Base-by-base conservation (phyloP, 2,329 filamentous ascomycete species). In the Emericellopsis cladophorae region DNA sequence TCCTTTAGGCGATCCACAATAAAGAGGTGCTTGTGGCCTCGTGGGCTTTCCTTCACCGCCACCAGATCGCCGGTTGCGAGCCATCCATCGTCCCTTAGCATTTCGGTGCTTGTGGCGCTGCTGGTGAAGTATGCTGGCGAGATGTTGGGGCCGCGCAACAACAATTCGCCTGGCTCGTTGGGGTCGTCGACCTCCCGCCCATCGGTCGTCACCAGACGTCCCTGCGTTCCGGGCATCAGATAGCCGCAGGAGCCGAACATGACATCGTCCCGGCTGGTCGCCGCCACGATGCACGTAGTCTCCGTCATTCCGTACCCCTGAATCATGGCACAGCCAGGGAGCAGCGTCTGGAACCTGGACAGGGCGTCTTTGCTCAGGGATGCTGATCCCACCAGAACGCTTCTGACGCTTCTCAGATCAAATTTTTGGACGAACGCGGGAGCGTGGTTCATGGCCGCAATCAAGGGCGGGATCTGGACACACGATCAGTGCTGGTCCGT, bases 1-100 rank as follows among this genome's bases (percentile, higher is more conserved):
- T 83, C 81, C 58, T 86, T 88, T 43, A 85, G 78, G 11, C 85
- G 74, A 53, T 92, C 86, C 1, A 86, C 87, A 49, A 92, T 85
- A 61, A 76, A 86, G 50, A 88, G 81, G 38, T 79, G 76, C 11
- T 82, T 69, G 31, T 70, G 60, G 38, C 18, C 40, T 16, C 15
- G 24, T 37, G 31, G 37, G 47, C 88, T 79, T 55, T 84, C 76
- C 44, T 80, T 74, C 0, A 84, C 81, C 4, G 90, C 73, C n/a
- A 22, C 21, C 22, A 41, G 15, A 51, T 93, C 85, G 0, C 85
- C 86, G 0, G 84, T 89, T 52, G 80, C 80, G 67, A 90, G 88
- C 67, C 81, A 92, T 6, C 61, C 64, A 18, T 62, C 57, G 18
- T 21, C 18, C 5, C 18, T 21, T 21, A 21, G 18, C 18, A 21